phyloP scores from a whole-genome alignment of 2,329 filamentous ascomycete genomes.

The Stagonosporopsis cucurbitacearum region DNA sequence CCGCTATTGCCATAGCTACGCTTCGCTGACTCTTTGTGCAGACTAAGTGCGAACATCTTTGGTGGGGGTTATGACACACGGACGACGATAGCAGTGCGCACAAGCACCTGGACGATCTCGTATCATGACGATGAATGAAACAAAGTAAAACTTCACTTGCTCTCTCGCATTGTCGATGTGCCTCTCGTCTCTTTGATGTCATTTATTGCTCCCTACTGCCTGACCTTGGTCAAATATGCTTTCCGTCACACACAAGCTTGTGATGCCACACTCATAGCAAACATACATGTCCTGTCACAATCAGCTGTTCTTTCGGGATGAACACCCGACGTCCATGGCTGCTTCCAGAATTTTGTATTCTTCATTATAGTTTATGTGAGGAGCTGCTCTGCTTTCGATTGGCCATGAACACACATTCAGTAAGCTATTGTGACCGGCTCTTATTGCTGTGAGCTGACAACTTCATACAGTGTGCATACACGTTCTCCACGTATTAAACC shows the following conservation, averaged over 20 bases:
- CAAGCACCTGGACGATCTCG: background rate
- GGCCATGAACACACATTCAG: too few relatives aligned
- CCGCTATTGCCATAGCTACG: background rate
- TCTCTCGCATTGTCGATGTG: background rate
- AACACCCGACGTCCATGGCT: background rate
- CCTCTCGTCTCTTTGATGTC: background rate
- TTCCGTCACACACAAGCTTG: background rate
- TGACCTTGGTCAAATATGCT: background rate
- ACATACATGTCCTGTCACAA: background rate
- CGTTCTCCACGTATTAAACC: background rate
- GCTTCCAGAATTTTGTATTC: background rate
- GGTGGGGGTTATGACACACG: background rate
- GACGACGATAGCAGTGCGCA: background rate
- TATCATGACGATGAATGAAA: constrained; percentile 14
- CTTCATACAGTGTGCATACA: background rate
- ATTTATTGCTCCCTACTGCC: background rate
- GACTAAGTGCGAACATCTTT: constrained; percentile 6
- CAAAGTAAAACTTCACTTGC: constrained; percentile 9
- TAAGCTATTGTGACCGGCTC: background rate
- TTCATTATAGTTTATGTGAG: too few relatives aligned
- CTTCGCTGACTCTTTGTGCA: background rate
- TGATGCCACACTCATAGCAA: background rate
- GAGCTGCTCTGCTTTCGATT: too few relatives aligned
- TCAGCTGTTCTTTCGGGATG: background rate
- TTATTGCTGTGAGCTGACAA: background rate